Evolutionary conservation across 352 stramenopile species (phyloP).

Genomic region (Globisporangium irregulare): DNA sequence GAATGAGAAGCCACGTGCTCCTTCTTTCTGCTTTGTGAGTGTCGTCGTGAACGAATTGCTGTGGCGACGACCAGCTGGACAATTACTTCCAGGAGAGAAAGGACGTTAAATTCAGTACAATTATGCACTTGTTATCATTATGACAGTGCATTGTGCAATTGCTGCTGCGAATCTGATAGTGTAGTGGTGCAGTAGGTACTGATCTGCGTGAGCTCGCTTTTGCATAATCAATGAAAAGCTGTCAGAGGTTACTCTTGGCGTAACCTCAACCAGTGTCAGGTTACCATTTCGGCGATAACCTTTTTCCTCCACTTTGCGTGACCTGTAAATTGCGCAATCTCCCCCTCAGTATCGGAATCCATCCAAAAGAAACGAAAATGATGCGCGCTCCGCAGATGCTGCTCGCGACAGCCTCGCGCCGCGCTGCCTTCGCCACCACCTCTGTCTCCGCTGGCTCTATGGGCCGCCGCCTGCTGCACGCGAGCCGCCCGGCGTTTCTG

Average conservation of each 20-base stretch:
- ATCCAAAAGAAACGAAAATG: background rate
- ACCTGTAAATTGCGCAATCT: background rate
- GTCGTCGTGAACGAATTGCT: background rate
- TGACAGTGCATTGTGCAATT: background rate
- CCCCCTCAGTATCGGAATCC: background rate
- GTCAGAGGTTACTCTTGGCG: background rate
- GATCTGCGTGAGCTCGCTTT: background rate
- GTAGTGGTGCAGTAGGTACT: background rate
- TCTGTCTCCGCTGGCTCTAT: background rate
- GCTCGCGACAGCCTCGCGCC: background rate
- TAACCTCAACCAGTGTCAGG: background rate
- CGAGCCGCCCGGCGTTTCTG: conserved; percentile 31
- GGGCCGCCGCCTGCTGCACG: conserved; percentile 36
- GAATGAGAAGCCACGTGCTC: background rate
- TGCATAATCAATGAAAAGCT: background rate
- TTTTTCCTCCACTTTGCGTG: background rate
- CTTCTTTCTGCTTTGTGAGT: background rate
- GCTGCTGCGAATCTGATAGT: background rate
- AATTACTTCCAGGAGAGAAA: background rate
- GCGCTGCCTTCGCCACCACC: background rate
- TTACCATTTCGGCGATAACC: background rate
- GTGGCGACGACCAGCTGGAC: background rate
- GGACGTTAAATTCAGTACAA: background rate
- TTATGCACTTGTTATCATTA: background rate
- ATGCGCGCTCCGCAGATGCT: conserved; percentile 4